Conservation (phyloP, 176 grass and related monocot species). For the Carex parvula region DNA sequence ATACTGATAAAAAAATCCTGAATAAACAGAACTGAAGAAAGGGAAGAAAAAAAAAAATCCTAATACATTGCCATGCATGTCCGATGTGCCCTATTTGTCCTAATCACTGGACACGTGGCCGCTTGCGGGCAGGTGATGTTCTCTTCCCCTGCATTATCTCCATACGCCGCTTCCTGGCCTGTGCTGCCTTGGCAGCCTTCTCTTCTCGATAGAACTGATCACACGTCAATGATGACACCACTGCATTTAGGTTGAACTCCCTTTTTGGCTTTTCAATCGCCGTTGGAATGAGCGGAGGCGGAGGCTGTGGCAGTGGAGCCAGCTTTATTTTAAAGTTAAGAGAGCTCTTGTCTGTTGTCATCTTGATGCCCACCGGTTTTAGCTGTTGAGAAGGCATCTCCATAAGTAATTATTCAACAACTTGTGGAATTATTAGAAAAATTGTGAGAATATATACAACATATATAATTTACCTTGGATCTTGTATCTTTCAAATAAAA, state of each 20-base stretch:
- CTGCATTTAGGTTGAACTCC: not conserved
- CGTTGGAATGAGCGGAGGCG: too few relatives aligned
- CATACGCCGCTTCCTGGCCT: not conserved
- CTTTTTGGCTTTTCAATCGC: too few relatives aligned
- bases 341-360: too few relatives aligned
- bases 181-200: not conserved
- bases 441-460: too few relatives aligned
- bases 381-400: not conserved
- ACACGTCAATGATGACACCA: not conserved
- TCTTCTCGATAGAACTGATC: not conserved
- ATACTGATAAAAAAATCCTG: too few relatives aligned
- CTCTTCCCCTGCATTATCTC: not conserved
- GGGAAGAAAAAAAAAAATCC: too few relatives aligned
- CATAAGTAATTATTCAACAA: too few relatives aligned
- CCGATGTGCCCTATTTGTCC: not conserved
- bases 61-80: too few relatives aligned
- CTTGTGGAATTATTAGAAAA: too few relatives aligned
- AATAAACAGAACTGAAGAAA: not conserved
- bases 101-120: not conserved
- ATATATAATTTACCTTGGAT: too few relatives aligned
- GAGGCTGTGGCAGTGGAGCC: too few relatives aligned
- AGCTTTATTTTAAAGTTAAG: too few relatives aligned
- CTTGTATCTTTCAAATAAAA: not conserved
- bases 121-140: not conserved
- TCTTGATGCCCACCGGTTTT: not conserved